A percentile compares a stretch with the other conserved stretches of the same genome.
Conservation (phyloP, 805 yeast species). For the Deakozyma indianensis region DNA sequence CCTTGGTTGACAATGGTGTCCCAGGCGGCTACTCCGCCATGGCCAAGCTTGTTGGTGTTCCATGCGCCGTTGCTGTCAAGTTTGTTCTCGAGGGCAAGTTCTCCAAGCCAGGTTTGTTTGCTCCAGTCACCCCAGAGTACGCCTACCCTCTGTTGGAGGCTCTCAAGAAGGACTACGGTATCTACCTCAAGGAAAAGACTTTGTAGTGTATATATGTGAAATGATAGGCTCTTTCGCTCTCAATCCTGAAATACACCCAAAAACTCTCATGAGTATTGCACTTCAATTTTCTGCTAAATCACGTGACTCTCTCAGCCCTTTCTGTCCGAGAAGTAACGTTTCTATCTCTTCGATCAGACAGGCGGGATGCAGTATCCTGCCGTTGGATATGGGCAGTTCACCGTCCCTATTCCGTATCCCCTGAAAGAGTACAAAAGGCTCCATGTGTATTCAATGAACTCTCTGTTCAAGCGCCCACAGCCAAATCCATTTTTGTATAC, state of each 20-base stretch:
- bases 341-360: too few species aligned
- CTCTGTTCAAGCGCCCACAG: not conserved
- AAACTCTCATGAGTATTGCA: too few species aligned
- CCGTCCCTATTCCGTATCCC: too few species aligned
- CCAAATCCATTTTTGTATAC: not conserved
- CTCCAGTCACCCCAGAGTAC: slow-evolving; percentile 85
- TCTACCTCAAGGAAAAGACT: slow-evolving; percentile 81
- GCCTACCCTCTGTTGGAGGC: slow-evolving; percentile 84
- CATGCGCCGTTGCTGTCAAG: slow-evolving; percentile 90
- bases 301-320: too few species aligned
- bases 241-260: too few species aligned
- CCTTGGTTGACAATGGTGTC: slow-evolving; percentile 87
- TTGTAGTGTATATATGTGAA: too few species aligned
- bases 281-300: too few species aligned
- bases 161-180: slow-evolving; percentile 79
- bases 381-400: too few species aligned
- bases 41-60: slow-evolving; percentile 98
- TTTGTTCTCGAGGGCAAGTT: slow-evolving; percentile 73
- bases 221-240: too few species aligned
- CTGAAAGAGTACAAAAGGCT: not conserved
- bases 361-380: too few species aligned
- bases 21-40: slow-evolving; percentile 90
- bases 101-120: slow-evolving; percentile 70
- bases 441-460: not conserved
- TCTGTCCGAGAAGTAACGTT: too few species aligned